phyloP scores from a whole-genome alignment of 176 grass and related monocot species.

The Musa troglodytarum region DNA sequence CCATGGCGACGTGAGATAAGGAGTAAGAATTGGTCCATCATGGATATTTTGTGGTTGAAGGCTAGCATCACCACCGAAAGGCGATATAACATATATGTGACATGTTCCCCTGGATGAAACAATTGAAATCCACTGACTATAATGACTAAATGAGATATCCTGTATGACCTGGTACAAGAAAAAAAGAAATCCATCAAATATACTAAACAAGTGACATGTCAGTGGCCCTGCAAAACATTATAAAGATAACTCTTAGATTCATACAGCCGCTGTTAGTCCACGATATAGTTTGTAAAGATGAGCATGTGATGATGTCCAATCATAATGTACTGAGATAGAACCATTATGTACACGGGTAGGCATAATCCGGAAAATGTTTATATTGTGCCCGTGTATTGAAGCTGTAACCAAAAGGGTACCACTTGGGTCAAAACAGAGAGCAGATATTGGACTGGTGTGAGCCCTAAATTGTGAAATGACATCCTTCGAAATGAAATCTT shows the following conservation, averaged over 20 bases:
- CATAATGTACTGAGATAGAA: slow-evolving; percentile 47
- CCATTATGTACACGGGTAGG: slow-evolving; percentile 70
- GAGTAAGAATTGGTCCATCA: slow-evolving; percentile 59
- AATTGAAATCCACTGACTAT: slow-evolving; percentile 95
- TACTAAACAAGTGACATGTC: not conserved
- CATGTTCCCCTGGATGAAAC: slow-evolving; percentile 82
- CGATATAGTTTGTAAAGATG: slow-evolving; percentile 99
- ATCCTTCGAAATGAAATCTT: slow-evolving; percentile 82
- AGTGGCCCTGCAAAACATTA: not conserved
- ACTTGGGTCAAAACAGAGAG: slow-evolving; percentile 94
- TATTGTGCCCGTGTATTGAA: slow-evolving; percentile 95
- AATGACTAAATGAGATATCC: slow-evolving; percentile 91
- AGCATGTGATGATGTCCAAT: slow-evolving; percentile 84
- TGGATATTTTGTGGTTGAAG: slow-evolving; percentile 64
- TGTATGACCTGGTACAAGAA: slow-evolving; percentile 82
- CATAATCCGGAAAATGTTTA: slow-evolving; percentile 97
- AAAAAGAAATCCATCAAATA: not conserved
- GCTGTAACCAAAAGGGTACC: slow-evolving; percentile 92
- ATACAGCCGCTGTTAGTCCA: slow-evolving; percentile 90
- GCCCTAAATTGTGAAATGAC: slow-evolving; percentile 92
- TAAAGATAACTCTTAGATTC: slow-evolving; percentile 7
- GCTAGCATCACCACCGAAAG: slow-evolving; percentile 87
- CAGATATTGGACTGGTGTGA: slow-evolving; percentile 95
- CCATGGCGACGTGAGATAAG: slow-evolving; percentile 74
- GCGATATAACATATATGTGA: slow-evolving; percentile 82